Evolutionary conservation across 768 basidiomycete species (phyloP).

Genomic region (Multifurca ochricompacta): DNA sequence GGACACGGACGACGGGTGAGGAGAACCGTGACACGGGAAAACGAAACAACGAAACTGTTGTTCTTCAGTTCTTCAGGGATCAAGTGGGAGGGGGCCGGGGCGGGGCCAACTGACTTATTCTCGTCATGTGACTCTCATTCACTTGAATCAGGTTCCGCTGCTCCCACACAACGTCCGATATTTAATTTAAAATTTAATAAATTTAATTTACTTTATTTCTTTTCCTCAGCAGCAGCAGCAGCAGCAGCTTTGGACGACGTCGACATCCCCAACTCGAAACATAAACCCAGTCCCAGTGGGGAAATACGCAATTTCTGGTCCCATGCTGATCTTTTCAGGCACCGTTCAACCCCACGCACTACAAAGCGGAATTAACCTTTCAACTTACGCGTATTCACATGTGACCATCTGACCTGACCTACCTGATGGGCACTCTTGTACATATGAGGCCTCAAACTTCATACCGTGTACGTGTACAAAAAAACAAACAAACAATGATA

Average conservation of each 20-base stretch:
- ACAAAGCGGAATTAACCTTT: constrained; percentile 16
- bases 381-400: constrained; percentile 7
- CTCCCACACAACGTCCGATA: no score
- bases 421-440: constrained; percentile 12
- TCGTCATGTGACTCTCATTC: constrained; percentile 10
- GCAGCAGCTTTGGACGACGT: no score
- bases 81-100: no score
- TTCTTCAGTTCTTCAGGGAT: no score
- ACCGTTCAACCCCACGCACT: constrained; percentile 4
- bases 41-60: no score
- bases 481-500: no score
- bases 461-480: constrained; percentile 20
- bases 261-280: no score
- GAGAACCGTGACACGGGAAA: neutral
- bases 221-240: no score
- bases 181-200: no score
- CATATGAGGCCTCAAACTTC: neutral
- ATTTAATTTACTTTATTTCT: no score
- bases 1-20: no score
- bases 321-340: constrained; percentile 7
- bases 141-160: no score
- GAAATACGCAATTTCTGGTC: constrained; percentile 6
- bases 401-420: constrained; percentile 17
- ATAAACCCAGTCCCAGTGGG: neutral
- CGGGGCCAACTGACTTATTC: neutral